Conservation (phyloP, 331 rosid species). For the Erythrophleum ivorense region DNA sequence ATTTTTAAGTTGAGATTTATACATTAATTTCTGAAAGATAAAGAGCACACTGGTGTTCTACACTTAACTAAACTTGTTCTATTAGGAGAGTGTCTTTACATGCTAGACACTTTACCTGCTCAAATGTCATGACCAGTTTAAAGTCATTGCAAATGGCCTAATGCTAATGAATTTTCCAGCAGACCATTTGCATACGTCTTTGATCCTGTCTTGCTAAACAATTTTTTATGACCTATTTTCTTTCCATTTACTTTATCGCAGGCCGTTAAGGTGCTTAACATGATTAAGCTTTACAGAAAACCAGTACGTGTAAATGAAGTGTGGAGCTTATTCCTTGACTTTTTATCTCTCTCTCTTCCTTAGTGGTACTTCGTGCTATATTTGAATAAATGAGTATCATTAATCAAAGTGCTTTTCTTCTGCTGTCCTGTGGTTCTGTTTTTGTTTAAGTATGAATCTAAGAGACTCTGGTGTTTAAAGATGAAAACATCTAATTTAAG, state of each 20-base stretch:
- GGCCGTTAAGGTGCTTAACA: conserved; percentile 97
- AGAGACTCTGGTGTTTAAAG: neutral
- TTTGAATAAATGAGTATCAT: neutral
- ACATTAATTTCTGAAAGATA: neutral
- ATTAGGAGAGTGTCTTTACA: neutral
- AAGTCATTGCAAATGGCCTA: neutral
- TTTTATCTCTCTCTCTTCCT: neutral
- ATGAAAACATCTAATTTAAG: neutral
- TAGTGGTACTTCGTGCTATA: neutral
- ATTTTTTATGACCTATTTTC: neutral
- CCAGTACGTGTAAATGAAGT: conserved; percentile 97
- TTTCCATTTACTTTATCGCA: conserved; percentile 37
- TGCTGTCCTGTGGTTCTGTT: neutral
- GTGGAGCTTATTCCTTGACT: conserved; percentile 4
- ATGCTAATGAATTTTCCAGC: neutral
- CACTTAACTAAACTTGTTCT: neutral
- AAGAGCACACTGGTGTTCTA: neutral
- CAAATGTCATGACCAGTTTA: neutral
- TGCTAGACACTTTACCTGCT: neutral
- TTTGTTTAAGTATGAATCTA: neutral
- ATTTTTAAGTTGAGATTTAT: neutral
- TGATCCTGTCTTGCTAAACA: neutral
- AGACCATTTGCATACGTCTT: neutral
- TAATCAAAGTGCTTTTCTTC: neutral
- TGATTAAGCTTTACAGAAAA: conserved; percentile 95